Base-by-base conservation (phyloP, 106 monocot species). In the Allium cepa region DNA sequence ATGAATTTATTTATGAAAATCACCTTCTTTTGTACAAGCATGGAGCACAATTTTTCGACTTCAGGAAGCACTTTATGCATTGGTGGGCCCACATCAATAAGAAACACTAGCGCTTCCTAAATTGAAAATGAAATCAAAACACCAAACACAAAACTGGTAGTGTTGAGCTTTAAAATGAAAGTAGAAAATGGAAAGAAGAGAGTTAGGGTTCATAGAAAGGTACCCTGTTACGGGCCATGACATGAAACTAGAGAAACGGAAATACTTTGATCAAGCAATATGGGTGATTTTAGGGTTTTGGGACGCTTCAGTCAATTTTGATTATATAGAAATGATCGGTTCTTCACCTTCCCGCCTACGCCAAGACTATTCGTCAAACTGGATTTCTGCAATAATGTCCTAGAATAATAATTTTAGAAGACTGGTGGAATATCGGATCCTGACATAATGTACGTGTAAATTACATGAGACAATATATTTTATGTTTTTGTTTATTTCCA, bases 11-110 rank as follows among this genome's bases (percentile, higher is more conserved):
- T 5, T 4, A 36, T 36, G 36, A 36, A 36, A 64, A 74, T 79
- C 79, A 76, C 99, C 93, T 99, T 99, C 79, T 90, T 99, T 71
- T 79, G 87, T 36, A 85, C 75, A 56, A 99, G 93, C 77, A 79
- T 84, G 2, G 93, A 85, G 75, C 82, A 99, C 17, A 93, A 59
- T 16, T 75, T 87, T 66, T 99, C 90, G 46, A 99, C 72, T 60
- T 90, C 90, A 2, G 79, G 79, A 63, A 99, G 90, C 49, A 85
- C 57, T 13, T 72, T 51, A 64, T 93, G 92, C 93, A 93, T 99
- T 28, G 90, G 90, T 1, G 87, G 93, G 26, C 99, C 83, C 26
- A 99, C 93, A 78, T 99, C 99, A 53, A 99, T 53, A 28, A 99
- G 75, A 63, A 99, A 66, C 17, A 93, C 84, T 71, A 99, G 36